Percentiles rank a stretch among this genome's conserved stretches.
These are phyloP conservation scores for Choiromyces venosus DNA, from an alignment of 495 filamentous ascomycete species.

Conservation along the genomic window DNA sequence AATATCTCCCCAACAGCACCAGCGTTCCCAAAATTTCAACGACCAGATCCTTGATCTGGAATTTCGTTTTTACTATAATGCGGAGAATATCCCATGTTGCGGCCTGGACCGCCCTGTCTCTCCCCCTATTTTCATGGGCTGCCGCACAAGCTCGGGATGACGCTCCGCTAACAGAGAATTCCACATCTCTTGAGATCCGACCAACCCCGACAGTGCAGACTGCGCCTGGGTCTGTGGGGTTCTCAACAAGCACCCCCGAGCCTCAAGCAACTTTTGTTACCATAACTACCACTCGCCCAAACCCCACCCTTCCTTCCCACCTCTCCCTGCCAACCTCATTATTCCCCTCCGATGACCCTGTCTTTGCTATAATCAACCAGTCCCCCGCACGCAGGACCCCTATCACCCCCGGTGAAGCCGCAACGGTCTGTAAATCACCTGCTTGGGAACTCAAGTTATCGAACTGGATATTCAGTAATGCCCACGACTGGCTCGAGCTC, in stretches of 20 bases:
- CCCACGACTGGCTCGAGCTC: slow-evolving; percentile 18
- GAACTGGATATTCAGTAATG: slow-evolving; percentile 30
- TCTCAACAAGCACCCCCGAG: not conserved
- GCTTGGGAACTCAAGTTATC: slow-evolving; percentile 18
- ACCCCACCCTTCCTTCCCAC: not conserved
- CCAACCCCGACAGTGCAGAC: not conserved
- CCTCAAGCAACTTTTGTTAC: not conserved
- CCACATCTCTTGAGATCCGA: not conserved
- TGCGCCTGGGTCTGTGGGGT: not conserved
- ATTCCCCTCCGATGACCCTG: not conserved
- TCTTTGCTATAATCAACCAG: not conserved
- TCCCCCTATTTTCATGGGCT: not conserved
- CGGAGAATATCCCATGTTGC: not conserved
- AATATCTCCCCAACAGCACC: not conserved
- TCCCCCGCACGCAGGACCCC: slow-evolving; percentile 10
- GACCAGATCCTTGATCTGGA: not conserved
- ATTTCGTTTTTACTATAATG: not conserved
- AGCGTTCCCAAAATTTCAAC: not conserved
- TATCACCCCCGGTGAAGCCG: slow-evolving; percentile 16
- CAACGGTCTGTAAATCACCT: slow-evolving; percentile 17
- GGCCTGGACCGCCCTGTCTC: not conserved
- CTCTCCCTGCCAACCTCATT: not conserved
- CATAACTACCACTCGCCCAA: not conserved
- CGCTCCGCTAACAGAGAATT: not conserved
- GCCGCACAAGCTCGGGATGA: not conserved